These are phyloP conservation scores for Mucor racemosus DNA, from an alignment of 371 early-diverging fungal species.

Conservation along the genomic window DNA sequence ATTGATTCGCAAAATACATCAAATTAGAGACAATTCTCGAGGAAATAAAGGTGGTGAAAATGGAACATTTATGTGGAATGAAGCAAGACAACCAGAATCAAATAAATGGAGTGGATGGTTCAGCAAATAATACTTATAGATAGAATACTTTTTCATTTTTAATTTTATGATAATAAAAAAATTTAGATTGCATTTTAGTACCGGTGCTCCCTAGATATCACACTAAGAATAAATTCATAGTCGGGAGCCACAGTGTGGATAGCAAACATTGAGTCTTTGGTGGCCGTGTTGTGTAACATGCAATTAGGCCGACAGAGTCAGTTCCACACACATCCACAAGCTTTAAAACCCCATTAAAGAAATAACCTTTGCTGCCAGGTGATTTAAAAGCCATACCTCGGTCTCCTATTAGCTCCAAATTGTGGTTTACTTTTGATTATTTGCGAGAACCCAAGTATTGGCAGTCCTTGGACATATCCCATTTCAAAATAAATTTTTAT, in stretches of 20 bases:
- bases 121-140: conserved; percentile 7
- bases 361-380: neutral
- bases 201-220: conserved; percentile 30
- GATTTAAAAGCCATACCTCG: conserved; percentile 1
- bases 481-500: no score
- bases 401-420: neutral
- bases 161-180: neutral
- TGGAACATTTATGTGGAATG: conserved; percentile 25
- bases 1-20: conserved; percentile 39
- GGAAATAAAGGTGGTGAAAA: conserved; percentile 10
- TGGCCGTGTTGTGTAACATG: conserved; percentile 42
- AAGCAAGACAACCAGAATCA: conserved; percentile 14
- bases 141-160: conserved; percentile 24
- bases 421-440: neutral
- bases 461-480: neutral
- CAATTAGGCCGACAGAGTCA: conserved; percentile 46
- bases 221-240: conserved; percentile 8
- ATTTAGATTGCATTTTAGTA: conserved; percentile 40
- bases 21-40: conserved; percentile 19
- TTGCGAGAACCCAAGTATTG: neutral
- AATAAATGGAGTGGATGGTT: conserved; percentile 30
- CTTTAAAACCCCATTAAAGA: conserved; percentile 39
- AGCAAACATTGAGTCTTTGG: conserved; percentile 38
- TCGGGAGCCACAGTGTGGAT: conserved; percentile 36
- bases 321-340: conserved; percentile 39